Conservation (phyloP, 768 basidiomycete genomes). For the Heimioporus sp. region DNA sequence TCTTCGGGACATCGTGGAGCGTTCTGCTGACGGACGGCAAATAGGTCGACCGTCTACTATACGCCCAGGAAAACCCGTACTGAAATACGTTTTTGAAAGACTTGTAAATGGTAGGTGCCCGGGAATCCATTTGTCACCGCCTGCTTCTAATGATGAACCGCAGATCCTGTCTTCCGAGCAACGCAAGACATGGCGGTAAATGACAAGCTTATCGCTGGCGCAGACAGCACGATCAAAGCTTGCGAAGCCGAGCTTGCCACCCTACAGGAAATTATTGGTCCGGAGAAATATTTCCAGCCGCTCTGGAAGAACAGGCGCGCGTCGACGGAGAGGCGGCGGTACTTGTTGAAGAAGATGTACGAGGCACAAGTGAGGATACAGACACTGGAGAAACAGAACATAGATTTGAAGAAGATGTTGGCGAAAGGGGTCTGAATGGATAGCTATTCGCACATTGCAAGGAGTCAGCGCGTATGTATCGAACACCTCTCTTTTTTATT, state of each 20-base stretch:
- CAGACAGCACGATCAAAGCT: conserved; percentile 62
- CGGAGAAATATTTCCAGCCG: conserved; percentile 40
- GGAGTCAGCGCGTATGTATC: no score
- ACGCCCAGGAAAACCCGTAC: conserved; percentile 88
- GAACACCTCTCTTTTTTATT: no score
- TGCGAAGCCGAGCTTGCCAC: conserved; percentile 76
- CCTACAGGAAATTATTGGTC: conserved; percentile 61
- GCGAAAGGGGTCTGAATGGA: conserved; percentile 34
- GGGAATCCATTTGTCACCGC: neutral
- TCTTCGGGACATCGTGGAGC: neutral
- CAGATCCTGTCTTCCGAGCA: conserved; percentile 80
- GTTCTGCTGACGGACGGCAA: neutral
- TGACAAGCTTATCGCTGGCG: conserved; percentile 55
- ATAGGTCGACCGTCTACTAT: conserved; percentile 81
- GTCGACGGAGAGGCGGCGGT: conserved; percentile 57
- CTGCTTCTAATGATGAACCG: neutral
- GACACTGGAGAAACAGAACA: conserved; percentile 68
- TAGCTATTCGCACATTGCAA: neutral
- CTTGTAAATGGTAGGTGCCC: conserved; percentile 65
- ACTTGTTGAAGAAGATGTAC: conserved; percentile 74
- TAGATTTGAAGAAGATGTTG: conserved; percentile 58
- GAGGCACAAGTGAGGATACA: conserved; percentile 67
- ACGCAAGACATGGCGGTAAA: conserved; percentile 82
- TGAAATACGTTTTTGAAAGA: conserved; percentile 79
- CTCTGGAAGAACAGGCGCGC: conserved; percentile 48